Base-by-base conservation (phyloP, 148 eudicot genomes). In the Amaranthus hypochondriacus region DNA sequence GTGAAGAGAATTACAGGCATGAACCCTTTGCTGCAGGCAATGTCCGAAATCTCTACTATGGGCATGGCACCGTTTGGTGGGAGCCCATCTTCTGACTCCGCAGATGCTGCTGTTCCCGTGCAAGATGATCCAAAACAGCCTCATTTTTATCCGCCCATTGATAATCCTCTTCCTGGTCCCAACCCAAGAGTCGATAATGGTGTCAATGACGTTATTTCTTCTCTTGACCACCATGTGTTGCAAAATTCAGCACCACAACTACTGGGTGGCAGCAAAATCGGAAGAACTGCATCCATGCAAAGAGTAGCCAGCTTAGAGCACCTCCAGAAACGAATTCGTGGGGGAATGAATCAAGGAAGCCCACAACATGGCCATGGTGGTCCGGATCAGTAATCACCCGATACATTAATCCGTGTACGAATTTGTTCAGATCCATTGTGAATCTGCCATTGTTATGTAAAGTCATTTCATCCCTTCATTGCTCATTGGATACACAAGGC, bases 281-380 rank as follows among this genome's bases (percentile, higher is more conserved):
- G 85, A 66, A 82, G 90, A 72, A 88, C 96, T 9, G 75, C 84
- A 66, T 87, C 98, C 46, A 84, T 95, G 97, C 97, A 89, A 78
- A 80, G 96, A 75, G 97, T 89, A 68, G 96, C 96, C 70, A 95
- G 98, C 82, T 84, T 92, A 91, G 97, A 95, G 80, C 97, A 92
- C 83, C 86, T 92, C 74, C 98, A 95, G 84, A 90, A 92, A 81
- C 87, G 96, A 73, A 88, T 95, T 50, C 89, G 98, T 56, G 97
- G 89, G 3, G 89, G 79, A 49, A 64, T 74, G 39, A 81, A 81
- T 69, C 81, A 86, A 72, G 72, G 83, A 50, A 84, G 82, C 68
- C 75, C 77, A 13, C 81, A 79, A 60, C 69, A 62, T 63, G 78
- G 76, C 46, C 75, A 79, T 65, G 73, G 68, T 63, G 78, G 76